Evolutionary conservation across 768 basidiomycete species (phyloP).

Genomic region (Gymnopilus dilepis): DNA sequence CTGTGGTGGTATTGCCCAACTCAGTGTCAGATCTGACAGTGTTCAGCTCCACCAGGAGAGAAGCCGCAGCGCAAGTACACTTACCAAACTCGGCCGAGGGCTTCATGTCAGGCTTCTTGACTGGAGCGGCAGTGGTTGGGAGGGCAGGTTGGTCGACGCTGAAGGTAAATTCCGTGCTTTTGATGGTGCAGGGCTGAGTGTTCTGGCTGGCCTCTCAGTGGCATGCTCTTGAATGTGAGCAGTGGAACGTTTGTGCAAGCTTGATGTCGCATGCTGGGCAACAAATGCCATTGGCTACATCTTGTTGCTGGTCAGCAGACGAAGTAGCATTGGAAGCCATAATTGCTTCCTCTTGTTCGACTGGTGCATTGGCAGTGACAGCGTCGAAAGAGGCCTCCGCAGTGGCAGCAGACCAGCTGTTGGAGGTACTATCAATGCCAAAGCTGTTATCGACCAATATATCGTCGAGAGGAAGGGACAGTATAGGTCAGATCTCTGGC

Average conservation of each 20-base stretch:
- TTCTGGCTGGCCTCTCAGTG: conserved; percentile 68
- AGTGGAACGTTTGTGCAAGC: conserved; percentile 75
- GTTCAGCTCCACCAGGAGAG: conserved; percentile 35
- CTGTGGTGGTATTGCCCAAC: conserved; percentile 33
- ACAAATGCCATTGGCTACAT: no score
- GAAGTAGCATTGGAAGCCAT: no score
- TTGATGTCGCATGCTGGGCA: no score
- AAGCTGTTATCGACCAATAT: no score
- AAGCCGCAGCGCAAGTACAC: conserved; percentile 36
- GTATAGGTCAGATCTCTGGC: no score
- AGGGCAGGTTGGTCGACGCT: conserved; percentile 73
- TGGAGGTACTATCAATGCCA: no score
- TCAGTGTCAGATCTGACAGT: conserved; percentile 34
- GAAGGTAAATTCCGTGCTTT: conserved; percentile 91
- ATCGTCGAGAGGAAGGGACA: no score
- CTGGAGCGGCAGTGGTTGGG: conserved; percentile 48
- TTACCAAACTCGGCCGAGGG: conserved; percentile 69
- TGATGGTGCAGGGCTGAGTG: conserved; percentile 72
- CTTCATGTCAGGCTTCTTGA: conserved; percentile 70
- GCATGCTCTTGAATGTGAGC: conserved; percentile 84
- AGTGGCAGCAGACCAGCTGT: no score
- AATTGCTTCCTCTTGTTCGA: no score
- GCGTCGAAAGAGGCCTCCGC: no score
- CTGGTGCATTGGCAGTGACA: no score
- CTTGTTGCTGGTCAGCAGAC: no score